These are phyloP conservation scores for Puccinia hordei DNA, from an alignment of 1,284 basidiomycete species.

Conservation along the genomic window DNA sequence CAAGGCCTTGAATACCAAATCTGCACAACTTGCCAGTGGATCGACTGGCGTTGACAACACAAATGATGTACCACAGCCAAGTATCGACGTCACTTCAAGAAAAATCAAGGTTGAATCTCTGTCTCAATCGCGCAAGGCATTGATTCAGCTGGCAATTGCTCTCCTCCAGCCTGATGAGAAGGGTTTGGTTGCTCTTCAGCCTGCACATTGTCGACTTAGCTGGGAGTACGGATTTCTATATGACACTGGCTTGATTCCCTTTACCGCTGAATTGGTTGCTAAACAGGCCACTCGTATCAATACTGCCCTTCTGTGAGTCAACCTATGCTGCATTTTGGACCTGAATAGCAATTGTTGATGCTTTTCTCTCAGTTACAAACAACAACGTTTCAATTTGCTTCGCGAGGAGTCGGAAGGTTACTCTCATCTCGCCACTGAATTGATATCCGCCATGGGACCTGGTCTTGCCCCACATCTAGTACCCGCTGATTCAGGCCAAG, in stretches of 20 bases:
- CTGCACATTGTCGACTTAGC: conserved; percentile 39
- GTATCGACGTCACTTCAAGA: not conserved
- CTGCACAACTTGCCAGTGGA: not conserved
- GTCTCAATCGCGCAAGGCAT: conserved; percentile 22
- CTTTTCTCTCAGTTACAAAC: conserved; percentile 71
- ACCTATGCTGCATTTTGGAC: not conserved
- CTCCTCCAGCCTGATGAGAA: conserved; percentile 24
- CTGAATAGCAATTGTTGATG: not conserved
- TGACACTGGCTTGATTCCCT: conserved; percentile 41
- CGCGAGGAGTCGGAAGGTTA: conserved; percentile 98
- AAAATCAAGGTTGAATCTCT: conserved; percentile 8
- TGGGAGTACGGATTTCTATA: conserved; percentile 49
- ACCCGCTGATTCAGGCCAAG: conserved; percentile 50
- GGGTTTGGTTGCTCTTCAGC: conserved; percentile 8
- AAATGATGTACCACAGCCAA: not conserved
- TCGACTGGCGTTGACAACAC: not conserved
- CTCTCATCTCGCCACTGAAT: conserved; percentile 82
- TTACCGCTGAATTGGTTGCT: conserved; percentile 38
- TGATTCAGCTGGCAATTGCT: conserved; percentile 36
- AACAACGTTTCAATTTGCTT: conserved; percentile 96
- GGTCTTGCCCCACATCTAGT: conserved; percentile 64
- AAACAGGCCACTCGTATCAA: conserved; percentile 48
- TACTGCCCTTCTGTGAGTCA: conserved; percentile 38
- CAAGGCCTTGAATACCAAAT: conserved; percentile 13
- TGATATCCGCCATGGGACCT: conserved; percentile 76